phyloP scores from a whole-genome alignment of 1,284 basidiomycete genomes.

The Microbotryum lychnidis-dioicae region DNA sequence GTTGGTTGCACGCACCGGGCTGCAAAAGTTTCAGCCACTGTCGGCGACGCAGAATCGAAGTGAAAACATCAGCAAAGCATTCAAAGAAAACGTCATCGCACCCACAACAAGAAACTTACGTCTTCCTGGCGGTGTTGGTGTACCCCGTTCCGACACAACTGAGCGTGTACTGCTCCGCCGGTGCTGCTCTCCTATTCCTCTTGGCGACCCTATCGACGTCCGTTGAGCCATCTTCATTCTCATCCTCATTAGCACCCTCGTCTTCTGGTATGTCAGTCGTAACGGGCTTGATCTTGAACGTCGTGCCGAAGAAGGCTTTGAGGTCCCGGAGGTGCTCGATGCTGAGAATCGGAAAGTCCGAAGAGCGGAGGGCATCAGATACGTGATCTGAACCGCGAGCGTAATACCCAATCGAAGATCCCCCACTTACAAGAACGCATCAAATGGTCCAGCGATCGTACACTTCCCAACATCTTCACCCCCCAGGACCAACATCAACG shows the following conservation, averaged over 20 bases:
- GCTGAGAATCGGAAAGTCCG: slow-evolving; percentile 44
- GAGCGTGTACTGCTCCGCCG: slow-evolving; percentile 37
- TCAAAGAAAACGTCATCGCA: too few species aligned
- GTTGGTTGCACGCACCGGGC: too few species aligned
- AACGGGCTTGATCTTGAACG: slow-evolving; percentile 47
- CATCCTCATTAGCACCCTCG: slow-evolving; percentile 18
- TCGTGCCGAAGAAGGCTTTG: slow-evolving; percentile 64
- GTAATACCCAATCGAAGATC: slow-evolving; percentile 20
- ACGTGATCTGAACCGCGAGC: slow-evolving; percentile 31
- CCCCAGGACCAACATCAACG: slow-evolving; percentile 86
- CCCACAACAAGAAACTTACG: slow-evolving; percentile 5
- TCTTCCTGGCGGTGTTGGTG: slow-evolving; percentile 45
- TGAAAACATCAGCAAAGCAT: too few species aligned
- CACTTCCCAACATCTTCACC: slow-evolving; percentile 92
- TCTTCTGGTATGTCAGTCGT: slow-evolving; percentile 15
- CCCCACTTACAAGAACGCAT: slow-evolving; percentile 29
- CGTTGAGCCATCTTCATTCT: slow-evolving; percentile 19
- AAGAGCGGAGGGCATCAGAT: slow-evolving; percentile 31
- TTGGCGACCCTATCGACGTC: slow-evolving; percentile 10
- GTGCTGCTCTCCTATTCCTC: background rate
- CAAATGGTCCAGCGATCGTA: slow-evolving; percentile 59
- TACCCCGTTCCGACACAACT: slow-evolving; percentile 46
- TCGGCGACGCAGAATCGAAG: too few species aligned
- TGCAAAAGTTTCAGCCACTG: too few species aligned
- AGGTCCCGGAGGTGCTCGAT: slow-evolving; percentile 85